Conservation (phyloP, 116 monocot species). For the Zostera marina region DNA sequence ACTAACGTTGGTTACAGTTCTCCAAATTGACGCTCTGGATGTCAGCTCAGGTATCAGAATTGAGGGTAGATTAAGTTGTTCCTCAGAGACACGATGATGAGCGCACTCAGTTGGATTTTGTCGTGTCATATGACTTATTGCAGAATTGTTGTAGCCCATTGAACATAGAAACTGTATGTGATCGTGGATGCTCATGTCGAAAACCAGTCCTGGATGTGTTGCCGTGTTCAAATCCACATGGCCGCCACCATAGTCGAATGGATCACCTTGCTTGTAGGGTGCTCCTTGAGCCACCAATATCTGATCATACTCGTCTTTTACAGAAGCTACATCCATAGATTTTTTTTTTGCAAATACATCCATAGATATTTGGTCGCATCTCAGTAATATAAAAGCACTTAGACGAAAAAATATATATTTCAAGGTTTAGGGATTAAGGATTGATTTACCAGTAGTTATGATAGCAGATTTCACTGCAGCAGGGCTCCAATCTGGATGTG, state of each 20-base stretch:
- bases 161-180: constrained; percentile 43
- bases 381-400: no score
- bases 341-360: no score
- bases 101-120: constrained; percentile 15
- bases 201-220: constrained; percentile 46
- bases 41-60: constrained; percentile 40
- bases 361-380: no score
- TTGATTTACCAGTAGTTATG: constrained; percentile 32
- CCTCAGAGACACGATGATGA: constrained; percentile 1
- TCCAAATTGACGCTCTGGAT: constrained; percentile 21
- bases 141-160: constrained; percentile 54
- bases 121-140: constrained; percentile 31
- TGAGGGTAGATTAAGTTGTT: constrained; percentile 52
- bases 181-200: constrained; percentile 33
- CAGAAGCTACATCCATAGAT: constrained; percentile 16
- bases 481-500: constrained; percentile 53
- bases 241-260: constrained; percentile 62
- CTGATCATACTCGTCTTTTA: constrained; percentile 20
- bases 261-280: constrained; percentile 38
- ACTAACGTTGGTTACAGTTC: constrained; percentile 56
- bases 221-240: constrained; percentile 33
- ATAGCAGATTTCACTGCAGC: constrained; percentile 58
- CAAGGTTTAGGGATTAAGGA: not conserved
- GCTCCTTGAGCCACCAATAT: constrained; percentile 21
- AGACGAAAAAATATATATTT: no score